Evolutionary conservation across 1,284 basidiomycete species (phyloP).

Genomic region (Fistulina hepatica): DNA sequence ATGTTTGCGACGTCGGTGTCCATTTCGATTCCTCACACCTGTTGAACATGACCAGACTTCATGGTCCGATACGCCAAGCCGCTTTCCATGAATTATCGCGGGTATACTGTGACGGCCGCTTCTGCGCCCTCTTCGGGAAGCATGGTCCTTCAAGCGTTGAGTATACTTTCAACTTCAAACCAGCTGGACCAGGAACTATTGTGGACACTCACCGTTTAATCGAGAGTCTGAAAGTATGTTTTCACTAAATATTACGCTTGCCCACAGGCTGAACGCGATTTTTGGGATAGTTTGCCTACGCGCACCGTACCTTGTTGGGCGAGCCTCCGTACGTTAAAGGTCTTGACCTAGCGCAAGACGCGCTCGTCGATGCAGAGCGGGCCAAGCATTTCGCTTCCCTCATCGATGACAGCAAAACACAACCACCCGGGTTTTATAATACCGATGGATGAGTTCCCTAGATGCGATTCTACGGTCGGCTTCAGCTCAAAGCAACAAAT

Average conservation of each 20-base stretch:
- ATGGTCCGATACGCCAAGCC: slow-evolving; percentile 3
- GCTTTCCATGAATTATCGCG: slow-evolving; percentile 17
- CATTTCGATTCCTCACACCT: too few relatives aligned
- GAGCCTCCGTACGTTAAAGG: not conserved
- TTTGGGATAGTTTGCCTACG: slow-evolving; percentile 28
- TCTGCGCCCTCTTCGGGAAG: slow-evolving; percentile 38
- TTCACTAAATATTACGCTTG: slow-evolving; percentile 25
- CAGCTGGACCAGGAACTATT: slow-evolving; percentile 17
- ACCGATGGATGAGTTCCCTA: not conserved
- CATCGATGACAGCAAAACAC: not conserved
- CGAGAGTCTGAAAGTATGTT: slow-evolving; percentile 16
- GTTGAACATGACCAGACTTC: too few relatives aligned
- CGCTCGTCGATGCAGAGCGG: not conserved
- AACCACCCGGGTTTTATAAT: not conserved
- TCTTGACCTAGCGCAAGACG: not conserved
- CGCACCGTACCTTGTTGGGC: slow-evolving; percentile 13
- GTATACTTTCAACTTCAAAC: slow-evolving; percentile 18
- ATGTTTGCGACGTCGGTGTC: slow-evolving; percentile 36
- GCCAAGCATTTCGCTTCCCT: not conserved
- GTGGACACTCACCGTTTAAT: slow-evolving; percentile 28
- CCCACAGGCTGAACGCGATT: not conserved
- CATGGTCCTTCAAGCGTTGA: slow-evolving; percentile 25
- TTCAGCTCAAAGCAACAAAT: not conserved
- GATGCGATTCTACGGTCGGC: slow-evolving; percentile 6
- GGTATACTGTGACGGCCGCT: slow-evolving; percentile 40